Evolutionary conservation across 345 rosid genomes (phyloP), one percentile per base, ranked within the genome.

Genomic region (Clarkia xantiana): DNA sequence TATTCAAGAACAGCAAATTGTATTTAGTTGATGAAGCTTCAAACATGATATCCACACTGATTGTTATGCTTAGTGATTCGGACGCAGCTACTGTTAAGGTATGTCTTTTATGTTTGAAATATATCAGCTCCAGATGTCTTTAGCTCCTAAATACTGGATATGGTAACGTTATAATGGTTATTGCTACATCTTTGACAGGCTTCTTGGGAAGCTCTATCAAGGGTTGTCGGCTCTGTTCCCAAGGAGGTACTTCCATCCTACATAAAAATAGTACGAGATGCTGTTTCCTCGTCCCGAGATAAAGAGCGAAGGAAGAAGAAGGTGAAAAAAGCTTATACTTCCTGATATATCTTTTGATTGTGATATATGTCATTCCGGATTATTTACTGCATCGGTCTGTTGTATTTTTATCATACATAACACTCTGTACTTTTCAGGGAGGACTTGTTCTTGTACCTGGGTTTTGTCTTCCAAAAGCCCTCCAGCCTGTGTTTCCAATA

Each of bases 21-120:
- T 81, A 81, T 73, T 77, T 91, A 79, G 87, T 71, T 71, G 96
- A 91, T 71, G 98, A 91, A 73, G 80, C 93, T 69, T 82, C 96
- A 42, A 91, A 81, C 62, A 79, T 84, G 84, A 86, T 86, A 67
- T 76, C 98, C 59, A 65, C 90, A 44, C 69, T 91, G 73, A 79
- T 90, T 67, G 55, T 91, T 63, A 64, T 86, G 79, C 94, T 91
- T 42, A 83, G 98, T 54, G 98, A 91, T 72, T 62, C 81, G 18
- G 87, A 91, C 61, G 67, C 94, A 44, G 74, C 74, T 51, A 91
- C 96, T 44, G 85, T 91, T 48, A 65, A 57, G 71, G 98, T 91
- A 84, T 45, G 61, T 64, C 40, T 54, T 48, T 19, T 62, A 55
- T 53, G 40, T 14, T 10, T 22, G 10, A 54, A 64, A 39, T 18